Conservation (phyloP, 1,139 yeast genomes). For the Yueomyces sp. region DNA sequence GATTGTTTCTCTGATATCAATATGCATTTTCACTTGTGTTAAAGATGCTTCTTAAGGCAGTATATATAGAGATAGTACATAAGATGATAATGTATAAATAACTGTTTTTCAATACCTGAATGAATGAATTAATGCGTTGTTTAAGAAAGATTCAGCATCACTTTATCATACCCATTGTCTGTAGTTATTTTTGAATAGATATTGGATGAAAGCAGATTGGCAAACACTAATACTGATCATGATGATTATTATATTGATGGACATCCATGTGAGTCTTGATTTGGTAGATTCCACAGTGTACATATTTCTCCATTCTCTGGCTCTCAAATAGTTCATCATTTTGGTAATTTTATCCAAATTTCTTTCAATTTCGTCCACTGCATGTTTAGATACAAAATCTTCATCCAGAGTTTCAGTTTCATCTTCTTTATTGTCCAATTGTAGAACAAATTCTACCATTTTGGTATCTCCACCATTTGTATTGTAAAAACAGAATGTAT, state of each 20-base stretch:
- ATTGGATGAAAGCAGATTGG: conserved; percentile 49
- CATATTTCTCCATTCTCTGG: conserved; percentile 65
- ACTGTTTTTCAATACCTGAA: too few relatives aligned
- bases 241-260: conserved; percentile 45
- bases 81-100: too few relatives aligned
- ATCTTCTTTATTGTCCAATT: conserved; percentile 36
- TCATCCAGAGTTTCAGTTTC: conserved; percentile 28
- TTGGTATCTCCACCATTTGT: conserved; percentile 54
- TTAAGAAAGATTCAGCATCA: neutral
- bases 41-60: too few relatives aligned
- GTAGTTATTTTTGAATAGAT: conserved; percentile 23
- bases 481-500: conserved; percentile 55
- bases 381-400: conserved; percentile 41
- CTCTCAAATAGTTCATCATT: conserved; percentile 51
- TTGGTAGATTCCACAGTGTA: conserved; percentile 58
- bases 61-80: too few relatives aligned
- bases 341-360: conserved; percentile 48
- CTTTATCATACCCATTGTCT: neutral
- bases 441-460: conserved; percentile 53
- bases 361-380: conserved; percentile 45
- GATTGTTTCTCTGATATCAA: too few relatives aligned
- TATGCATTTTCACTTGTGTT: too few relatives aligned
- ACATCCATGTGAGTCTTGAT: conserved; percentile 50
- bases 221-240: conserved; percentile 55
- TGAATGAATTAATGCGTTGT: neutral